Evolutionary conservation across 441 rosid genomes (phyloP).

Genomic region (Syzygium malaccense): DNA sequence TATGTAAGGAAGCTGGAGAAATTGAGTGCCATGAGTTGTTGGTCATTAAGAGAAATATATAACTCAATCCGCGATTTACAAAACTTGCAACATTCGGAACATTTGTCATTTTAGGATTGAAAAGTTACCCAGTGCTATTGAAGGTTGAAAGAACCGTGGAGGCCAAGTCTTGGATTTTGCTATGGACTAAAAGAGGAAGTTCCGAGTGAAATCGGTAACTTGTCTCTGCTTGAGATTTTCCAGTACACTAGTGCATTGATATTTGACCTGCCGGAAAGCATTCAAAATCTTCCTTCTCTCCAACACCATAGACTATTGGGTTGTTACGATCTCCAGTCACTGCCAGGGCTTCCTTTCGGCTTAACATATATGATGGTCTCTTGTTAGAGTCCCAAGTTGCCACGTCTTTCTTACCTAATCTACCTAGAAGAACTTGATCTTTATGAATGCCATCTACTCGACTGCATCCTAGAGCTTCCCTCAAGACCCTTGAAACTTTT

Average conservation of each 20-base stretch:
- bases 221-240: fast-evolving
- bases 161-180: fast-evolving
- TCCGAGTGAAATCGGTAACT: not conserved
- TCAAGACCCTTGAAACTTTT: not conserved
- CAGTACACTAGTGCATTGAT: fast-evolving
- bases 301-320: fast-evolving
- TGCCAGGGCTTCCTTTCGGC: not conserved
- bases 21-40: too few species aligned
- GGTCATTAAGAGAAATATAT: too few species aligned
- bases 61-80: too few species aligned
- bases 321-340: fast-evolving
- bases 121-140: not conserved
- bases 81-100: too few species aligned
- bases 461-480: not conserved
- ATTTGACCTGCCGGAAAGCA: not conserved
- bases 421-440: not conserved
- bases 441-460: not conserved
- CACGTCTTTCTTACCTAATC: not conserved
- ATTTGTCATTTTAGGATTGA: too few species aligned
- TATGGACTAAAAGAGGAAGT: fast-evolving
- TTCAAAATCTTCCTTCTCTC: not conserved
- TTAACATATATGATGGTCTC: not conserved
- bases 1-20: too few species aligned
- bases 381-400: not conserved
- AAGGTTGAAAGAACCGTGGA: not conserved